Evolutionary conservation across 495 filamentous ascomycete genomes (phyloP), one percentile per base, ranked within the genome.

Genomic region (Cenococcum geophilum): DNA sequence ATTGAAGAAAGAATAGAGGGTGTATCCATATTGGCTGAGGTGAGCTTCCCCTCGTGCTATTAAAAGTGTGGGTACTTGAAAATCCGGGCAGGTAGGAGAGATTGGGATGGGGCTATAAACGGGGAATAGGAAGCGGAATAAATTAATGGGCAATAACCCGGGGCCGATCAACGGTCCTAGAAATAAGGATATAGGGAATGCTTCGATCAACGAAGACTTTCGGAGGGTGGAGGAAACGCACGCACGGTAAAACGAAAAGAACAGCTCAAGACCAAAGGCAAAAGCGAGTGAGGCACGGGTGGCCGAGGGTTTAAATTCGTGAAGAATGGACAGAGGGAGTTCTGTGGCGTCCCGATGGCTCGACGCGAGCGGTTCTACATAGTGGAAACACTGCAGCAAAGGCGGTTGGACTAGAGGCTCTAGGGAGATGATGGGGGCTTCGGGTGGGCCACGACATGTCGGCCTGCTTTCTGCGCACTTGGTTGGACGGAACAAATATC

Each of bases 1-100:
- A 77, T 80, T 63, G 76, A 82, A 70, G 81, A 74, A 61, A 82
- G 80, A 66, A 87, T 78, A 68, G 82, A 68, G 71, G 79, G 72
- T 80, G 82, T 70, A 70, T 79, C 81, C 88, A 90, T 82, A 63
- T 76, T 76, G 71, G 62, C 61, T 65, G 54, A 64, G 59, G 66
- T 67, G 57, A 70, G 63, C 66, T 59, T 55, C 62, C 61, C 61
- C 66, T 65, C 58, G 66, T 65, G 61, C 66, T 68, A 68, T 68
- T 68, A 68, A 68, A 57, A 61, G 64, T 61, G 55, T 21, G 58
- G 53, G 35, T 62, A 65, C 23, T 58, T n/a, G 14, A 35, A 53
- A 60, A 64, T 61, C 62, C 62, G 61, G 58, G 59, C 47, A 52
- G 22, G 27, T 55, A 34, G 51, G 55, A 43, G 43, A 45, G 57